Evolutionary conservation across 2,329 filamentous ascomycete species (phyloP).

Genomic region (Exophiala alcalophila): DNA sequence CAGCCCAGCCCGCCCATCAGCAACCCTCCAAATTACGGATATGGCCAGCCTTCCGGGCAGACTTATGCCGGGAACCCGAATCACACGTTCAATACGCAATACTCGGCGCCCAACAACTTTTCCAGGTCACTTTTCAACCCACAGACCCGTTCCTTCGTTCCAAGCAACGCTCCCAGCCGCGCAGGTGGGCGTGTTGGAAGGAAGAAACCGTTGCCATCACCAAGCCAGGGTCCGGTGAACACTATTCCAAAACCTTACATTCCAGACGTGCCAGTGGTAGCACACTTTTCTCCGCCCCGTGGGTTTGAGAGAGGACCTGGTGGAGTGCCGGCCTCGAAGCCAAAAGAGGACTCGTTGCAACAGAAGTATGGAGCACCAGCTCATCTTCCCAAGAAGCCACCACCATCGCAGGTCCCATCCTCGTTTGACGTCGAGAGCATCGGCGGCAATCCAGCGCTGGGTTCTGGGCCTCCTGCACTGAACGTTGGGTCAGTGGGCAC

Average conservation of each 20-base stretch:
- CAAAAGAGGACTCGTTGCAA: conserved; percentile 29
- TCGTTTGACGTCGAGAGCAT: conserved; percentile 40
- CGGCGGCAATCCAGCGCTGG: conserved; percentile 2
- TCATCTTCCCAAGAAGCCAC: conserved; percentile 50
- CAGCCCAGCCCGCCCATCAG: conserved; percentile 10
- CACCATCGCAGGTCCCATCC: conserved; percentile 42
- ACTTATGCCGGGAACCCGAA: conserved; percentile 58
- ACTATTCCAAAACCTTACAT: conserved; percentile 28
- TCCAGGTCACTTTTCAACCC: conserved; percentile 88
- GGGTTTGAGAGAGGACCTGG: conserved; percentile 18
- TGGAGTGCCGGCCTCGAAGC: conserved; percentile 12
- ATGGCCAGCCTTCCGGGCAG: conserved; percentile 71
- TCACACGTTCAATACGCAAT: conserved; percentile 48
- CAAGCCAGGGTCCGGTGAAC: conserved; percentile 31
- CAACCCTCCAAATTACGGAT: conserved; percentile 62
- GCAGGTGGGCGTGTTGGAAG: conserved; percentile 35
- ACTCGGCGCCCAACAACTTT: conserved; percentile 80
- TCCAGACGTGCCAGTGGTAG: conserved; percentile 7
- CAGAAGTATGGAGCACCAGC: conserved; percentile 51
- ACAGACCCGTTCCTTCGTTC: conserved; percentile 88
- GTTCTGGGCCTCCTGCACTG: not conserved
- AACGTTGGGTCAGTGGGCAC: not conserved
- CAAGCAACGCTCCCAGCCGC: conserved; percentile 49
- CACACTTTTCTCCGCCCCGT: conserved; percentile 7
- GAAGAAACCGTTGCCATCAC: conserved; percentile 30